Conservation (phyloP, 192 early-diverging fungal genomes). For the Coemansia javaensis region DNA sequence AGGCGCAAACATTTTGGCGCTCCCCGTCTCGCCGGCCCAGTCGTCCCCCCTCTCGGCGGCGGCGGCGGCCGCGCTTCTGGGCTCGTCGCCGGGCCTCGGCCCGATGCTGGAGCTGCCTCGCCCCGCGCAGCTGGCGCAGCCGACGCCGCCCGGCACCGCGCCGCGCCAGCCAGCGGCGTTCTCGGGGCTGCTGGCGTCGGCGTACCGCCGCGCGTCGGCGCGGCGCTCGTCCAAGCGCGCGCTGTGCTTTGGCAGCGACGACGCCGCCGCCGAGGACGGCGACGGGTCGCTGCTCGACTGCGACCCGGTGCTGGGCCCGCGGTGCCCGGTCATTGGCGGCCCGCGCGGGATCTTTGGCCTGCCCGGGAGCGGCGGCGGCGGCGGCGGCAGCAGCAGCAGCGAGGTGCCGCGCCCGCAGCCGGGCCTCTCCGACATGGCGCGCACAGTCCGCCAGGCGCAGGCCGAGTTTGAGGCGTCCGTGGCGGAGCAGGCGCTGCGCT, state of each 20-base stretch:
- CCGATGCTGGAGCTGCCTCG: not conserved
- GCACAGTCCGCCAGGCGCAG: slow-evolving; percentile 19
- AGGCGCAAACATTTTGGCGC: slow-evolving; percentile 18
- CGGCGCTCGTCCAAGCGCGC: slow-evolving; percentile 33
- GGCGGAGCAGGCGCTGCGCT: slow-evolving; percentile 14
- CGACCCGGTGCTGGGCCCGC: slow-evolving; percentile 40
- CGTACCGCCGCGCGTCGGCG: slow-evolving; percentile 34
- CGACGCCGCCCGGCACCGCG: slow-evolving; percentile 35
- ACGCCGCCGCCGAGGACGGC: not conserved
- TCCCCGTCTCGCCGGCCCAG: slow-evolving; percentile 38
- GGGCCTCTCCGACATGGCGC: slow-evolving; percentile 7
- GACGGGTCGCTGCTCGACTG: slow-evolving; percentile 15
- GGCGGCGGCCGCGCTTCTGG: slow-evolving; percentile 2
- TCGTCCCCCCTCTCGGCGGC: slow-evolving; percentile 18
- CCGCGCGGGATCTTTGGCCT: slow-evolving; percentile 32
- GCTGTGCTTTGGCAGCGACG: slow-evolving; percentile 21
- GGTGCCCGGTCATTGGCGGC: slow-evolving; percentile 43
- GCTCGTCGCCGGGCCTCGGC: slow-evolving; percentile 6
- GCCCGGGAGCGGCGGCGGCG: slow-evolving; percentile 8
- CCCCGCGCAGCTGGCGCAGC: slow-evolving; percentile 18
- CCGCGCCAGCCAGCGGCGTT: slow-evolving; percentile 33
- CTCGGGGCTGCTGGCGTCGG: slow-evolving; percentile 38
- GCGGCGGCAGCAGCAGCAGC: not conserved
- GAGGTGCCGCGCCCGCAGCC: not conserved
- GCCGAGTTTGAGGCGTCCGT: slow-evolving; percentile 28